Evolutionary conservation across 2,329 filamentous ascomycete species (phyloP).

Genomic region (Lomentospora prolificans): DNA sequence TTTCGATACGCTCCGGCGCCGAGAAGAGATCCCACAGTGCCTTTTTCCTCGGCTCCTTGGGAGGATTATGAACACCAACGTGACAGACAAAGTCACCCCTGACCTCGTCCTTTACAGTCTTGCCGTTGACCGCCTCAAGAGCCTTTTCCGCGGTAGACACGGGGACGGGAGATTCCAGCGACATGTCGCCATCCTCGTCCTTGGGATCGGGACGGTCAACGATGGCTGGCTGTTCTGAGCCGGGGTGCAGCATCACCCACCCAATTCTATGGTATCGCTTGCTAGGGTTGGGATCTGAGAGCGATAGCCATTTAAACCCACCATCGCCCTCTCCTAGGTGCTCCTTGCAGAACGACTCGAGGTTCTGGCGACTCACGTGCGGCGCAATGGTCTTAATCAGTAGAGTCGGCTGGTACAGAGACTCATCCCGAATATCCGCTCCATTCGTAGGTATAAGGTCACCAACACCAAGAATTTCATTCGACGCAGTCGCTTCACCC

Average conservation of each 20-base stretch:
- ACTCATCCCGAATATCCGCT: conserved; percentile 82
- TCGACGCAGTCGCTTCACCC: conserved; percentile 82
- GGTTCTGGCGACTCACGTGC: conserved; percentile 84
- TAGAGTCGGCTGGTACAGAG: conserved; percentile 78
- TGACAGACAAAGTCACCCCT: conserved; percentile 96
- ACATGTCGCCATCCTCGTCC: conserved; percentile 52
- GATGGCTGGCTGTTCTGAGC: conserved; percentile 53
- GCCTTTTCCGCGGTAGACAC: conserved; percentile 70
- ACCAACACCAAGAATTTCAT: conserved; percentile 85
- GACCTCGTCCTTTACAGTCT: conserved; percentile 89
- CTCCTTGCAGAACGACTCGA: conserved; percentile 91
- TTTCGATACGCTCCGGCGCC: conserved; percentile 83
- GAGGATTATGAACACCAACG: conserved; percentile 89
- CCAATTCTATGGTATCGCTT: conserved; percentile 97
- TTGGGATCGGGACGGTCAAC: conserved; percentile 65
- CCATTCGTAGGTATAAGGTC: conserved; percentile 78
- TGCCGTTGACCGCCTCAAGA: conserved; percentile 89
- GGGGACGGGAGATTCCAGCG: conserved; percentile 41
- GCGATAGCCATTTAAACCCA: conserved; percentile 89
- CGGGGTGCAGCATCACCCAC: conserved; percentile 92
- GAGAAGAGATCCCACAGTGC: conserved; percentile 96
- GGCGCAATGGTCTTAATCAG: conserved; percentile 97
- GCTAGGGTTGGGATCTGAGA: conserved; percentile 92
- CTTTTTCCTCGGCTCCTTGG: conserved; percentile 79
- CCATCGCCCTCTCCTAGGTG: conserved; percentile 84